phyloP scores from a whole-genome alignment of 2,329 filamentous ascomycete genomes.

The Thielaviopsis euricoi region DNA sequence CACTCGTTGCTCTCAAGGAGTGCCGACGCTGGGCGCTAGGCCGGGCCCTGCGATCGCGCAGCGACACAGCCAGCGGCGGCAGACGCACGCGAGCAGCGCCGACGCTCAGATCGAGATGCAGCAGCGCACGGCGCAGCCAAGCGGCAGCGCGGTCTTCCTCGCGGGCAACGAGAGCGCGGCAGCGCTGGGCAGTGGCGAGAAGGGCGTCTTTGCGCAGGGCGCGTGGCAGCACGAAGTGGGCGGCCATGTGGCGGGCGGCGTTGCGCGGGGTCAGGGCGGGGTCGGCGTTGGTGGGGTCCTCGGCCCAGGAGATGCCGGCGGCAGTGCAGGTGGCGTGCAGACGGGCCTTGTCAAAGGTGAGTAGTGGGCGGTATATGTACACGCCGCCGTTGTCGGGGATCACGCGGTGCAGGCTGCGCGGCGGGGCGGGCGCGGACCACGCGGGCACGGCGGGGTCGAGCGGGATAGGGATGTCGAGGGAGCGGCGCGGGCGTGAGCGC shows the following conservation, averaged over 20 bases:
- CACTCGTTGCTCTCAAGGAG: no score
- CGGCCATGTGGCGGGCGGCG: conserved; percentile 49
- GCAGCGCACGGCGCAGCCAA: not conserved
- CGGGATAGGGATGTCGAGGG: not conserved
- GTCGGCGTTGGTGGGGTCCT: conserved; percentile 72
- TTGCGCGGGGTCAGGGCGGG: conserved; percentile 65
- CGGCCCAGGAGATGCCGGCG: conserved; percentile 57
- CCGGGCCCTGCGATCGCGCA: no score
- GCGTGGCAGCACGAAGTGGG: conserved; percentile 40
- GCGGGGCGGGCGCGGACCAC: no score
- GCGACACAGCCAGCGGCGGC: no score
- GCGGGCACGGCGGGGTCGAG: no score
- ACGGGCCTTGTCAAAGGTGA: conserved; percentile 53
- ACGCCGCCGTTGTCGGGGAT: conserved; percentile 49
- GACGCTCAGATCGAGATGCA: no score
- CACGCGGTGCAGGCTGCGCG: conserved; percentile 10
- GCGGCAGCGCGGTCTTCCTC: conserved; percentile 32
- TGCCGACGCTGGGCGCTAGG: no score
- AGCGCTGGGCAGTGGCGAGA: conserved; percentile 39
- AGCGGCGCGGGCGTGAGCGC: not conserved
- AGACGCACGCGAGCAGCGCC: no score
- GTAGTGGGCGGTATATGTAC: conserved; percentile 49
- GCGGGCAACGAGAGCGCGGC: conserved; percentile 25
- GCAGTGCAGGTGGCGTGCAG: conserved; percentile 59
- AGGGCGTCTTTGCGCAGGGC: conserved; percentile 53